Evolutionary conservation across 2,329 filamentous ascomycete species (phyloP).

Genomic region (Talaromyces sp.): DNA sequence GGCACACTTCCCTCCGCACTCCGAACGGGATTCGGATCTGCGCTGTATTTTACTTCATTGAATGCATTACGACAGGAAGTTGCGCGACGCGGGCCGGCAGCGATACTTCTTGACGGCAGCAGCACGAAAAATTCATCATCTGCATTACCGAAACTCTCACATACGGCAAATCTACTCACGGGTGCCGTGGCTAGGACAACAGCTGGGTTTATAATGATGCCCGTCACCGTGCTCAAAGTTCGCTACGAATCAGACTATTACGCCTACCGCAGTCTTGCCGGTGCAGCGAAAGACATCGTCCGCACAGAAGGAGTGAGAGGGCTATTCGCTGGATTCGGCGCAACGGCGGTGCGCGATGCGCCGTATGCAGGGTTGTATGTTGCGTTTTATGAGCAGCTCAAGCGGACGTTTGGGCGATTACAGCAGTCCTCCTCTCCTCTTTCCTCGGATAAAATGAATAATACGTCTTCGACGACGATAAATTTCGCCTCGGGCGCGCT

Average conservation of each 20-base stretch:
- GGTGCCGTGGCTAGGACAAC: constrained; percentile 80
- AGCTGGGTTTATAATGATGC: constrained; percentile 90
- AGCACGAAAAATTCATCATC: constrained; percentile 54
- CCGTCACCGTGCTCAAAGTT: constrained; percentile 93
- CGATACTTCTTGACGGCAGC: constrained; percentile 32
- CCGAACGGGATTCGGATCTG: constrained; percentile 86
- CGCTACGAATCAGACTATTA: constrained; percentile 90
- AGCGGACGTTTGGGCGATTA: constrained; percentile 33
- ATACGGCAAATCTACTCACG: constrained; percentile 78
- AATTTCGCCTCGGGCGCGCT: constrained; percentile 82
- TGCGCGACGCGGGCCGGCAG: constrained; percentile 41
- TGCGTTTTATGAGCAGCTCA: constrained; percentile 73
- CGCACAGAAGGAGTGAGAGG: constrained; percentile 70
- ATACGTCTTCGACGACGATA: constrained; percentile 52
- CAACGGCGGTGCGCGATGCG: constrained; percentile 89
- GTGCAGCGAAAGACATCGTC: constrained; percentile 72
- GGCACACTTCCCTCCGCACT: constrained; percentile 90
- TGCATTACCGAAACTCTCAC: constrained; percentile 75
- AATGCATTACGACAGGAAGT: constrained; percentile 75
- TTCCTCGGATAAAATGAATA: not conserved
- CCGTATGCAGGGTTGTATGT: constrained; percentile 96
- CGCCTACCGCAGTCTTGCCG: constrained; percentile 70
- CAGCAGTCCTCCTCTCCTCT: constrained; percentile 18
- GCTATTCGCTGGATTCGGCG: constrained; percentile 91
- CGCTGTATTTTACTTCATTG: constrained; percentile 87